Conservation (phyloP, 1,284 basidiomycete species). For the Puccinia triticina region DNA sequence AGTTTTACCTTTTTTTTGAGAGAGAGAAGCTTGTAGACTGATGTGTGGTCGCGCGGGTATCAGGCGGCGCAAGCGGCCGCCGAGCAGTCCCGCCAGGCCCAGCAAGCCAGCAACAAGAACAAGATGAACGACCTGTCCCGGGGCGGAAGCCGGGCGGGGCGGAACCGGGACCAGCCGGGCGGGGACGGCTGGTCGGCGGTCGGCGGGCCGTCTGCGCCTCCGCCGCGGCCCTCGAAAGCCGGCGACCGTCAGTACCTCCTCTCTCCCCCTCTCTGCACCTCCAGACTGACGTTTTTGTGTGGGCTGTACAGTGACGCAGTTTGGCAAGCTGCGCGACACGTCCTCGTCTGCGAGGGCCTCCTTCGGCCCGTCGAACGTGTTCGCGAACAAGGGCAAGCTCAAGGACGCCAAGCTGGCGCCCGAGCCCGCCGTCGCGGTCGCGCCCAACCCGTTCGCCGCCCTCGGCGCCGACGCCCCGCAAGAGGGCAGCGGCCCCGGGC, state of each 20-base stretch:
- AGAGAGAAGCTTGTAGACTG: too few relatives aligned
- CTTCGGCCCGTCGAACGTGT: constrained; percentile 42
- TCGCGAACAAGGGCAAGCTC: constrained; percentile 48
- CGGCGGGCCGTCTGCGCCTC: constrained; percentile 30
- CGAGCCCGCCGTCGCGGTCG: constrained; percentile 39
- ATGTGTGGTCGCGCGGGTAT: too few relatives aligned
- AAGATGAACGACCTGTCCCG: constrained; percentile 40
- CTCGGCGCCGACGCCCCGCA: constrained; percentile 41
- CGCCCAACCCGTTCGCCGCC: constrained; percentile 46
- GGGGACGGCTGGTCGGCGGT: constrained; percentile 45
- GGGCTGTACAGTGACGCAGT: constrained; percentile 31
- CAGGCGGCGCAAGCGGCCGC: constrained; percentile 50
- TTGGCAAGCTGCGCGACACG: constrained; percentile 47
- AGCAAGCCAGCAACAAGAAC: constrained; percentile 34
- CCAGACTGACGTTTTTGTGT: too few relatives aligned
- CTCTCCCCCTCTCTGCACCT: too few relatives aligned
- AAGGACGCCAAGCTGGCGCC: constrained; percentile 27
- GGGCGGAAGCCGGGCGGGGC: constrained; percentile 35
- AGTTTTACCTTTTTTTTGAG: too few relatives aligned
- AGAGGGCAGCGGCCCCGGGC: not conserved
- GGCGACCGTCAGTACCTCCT: constrained; percentile 47
- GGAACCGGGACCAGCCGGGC: constrained; percentile 44
- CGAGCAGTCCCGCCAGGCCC: constrained; percentile 33
- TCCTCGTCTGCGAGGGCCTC: constrained; percentile 40
- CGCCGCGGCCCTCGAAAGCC: constrained; percentile 42